Conservation (phyloP, 2,329 filamentous ascomycete genomes). For the Trichoderma lentiforme region DNA sequence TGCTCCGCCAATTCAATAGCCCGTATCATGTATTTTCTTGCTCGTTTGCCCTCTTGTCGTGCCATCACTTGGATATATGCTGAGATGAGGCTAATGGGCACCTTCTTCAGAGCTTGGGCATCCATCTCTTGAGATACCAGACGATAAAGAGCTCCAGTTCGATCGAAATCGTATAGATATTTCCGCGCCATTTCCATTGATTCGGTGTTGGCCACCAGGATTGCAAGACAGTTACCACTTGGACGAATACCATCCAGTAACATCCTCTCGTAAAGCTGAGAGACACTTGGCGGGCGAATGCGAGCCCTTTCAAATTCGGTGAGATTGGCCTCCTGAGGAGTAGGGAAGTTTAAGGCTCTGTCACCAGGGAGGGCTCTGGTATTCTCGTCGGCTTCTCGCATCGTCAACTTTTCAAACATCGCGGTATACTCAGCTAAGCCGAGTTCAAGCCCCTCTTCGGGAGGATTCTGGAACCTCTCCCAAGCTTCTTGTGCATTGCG, state of each 20-base stretch:
- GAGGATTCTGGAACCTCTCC: slow-evolving; percentile 45
- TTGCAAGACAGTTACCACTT: slow-evolving; percentile 47
- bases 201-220: slow-evolving; percentile 53
- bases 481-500: slow-evolving; percentile 61
- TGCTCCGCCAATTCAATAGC: slow-evolving; percentile 31
- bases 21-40: slow-evolving; percentile 29
- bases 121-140: slow-evolving; percentile 27
- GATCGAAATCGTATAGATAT: slow-evolving; percentile 48
- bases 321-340: slow-evolving; percentile 44
- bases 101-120: slow-evolving; percentile 23
- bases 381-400: slow-evolving; percentile 28
- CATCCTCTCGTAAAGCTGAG: slow-evolving; percentile 60
- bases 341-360: slow-evolving; percentile 46
- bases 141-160: slow-evolving; percentile 10
- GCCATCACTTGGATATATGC: slow-evolving; percentile 45
- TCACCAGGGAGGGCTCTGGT: slow-evolving; percentile 55
- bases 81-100: slow-evolving; percentile 39
- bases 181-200: slow-evolving; percentile 45
- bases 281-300: slow-evolving; percentile 56
- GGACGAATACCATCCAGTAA: slow-evolving; percentile 46
- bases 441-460: slow-evolving; percentile 33
- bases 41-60: slow-evolving; percentile 22
- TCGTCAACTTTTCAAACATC: slow-evolving; percentile 57
- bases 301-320: slow-evolving; percentile 64
- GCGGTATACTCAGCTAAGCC: slow-evolving; percentile 50